phyloP scores from a whole-genome alignment of 2,329 filamentous ascomycete genomes.

The Coniochaeta sp. region DNA sequence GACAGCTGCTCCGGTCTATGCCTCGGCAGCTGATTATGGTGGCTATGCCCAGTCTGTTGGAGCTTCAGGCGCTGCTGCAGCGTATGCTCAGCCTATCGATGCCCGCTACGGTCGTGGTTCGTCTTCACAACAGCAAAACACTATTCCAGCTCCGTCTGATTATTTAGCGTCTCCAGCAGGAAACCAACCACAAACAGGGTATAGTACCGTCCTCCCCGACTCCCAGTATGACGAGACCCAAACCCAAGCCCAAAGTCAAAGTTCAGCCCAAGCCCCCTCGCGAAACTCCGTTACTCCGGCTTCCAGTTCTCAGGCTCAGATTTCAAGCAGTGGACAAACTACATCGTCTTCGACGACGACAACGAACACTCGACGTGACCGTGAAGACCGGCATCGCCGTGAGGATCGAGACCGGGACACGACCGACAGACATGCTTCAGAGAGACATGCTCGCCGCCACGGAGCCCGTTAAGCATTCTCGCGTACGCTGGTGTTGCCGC shows the following conservation, averaged over 20 bases:
- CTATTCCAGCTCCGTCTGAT: constrained; percentile 28
- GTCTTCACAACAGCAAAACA: constrained; percentile 29
- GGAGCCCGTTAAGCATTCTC: constrained; percentile 10
- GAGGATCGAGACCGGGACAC: constrained; percentile 25
- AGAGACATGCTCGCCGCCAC: constrained; percentile 13
- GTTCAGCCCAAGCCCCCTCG: constrained; percentile 15
- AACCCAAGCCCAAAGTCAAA: constrained; percentile 8
- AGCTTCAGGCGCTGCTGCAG: constrained; percentile 10
- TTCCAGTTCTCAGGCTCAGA: constrained; percentile 25
- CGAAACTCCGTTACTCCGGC: constrained; percentile 28
- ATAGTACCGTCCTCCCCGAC: constrained; percentile 32
- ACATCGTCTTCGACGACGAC: constrained; percentile 4
- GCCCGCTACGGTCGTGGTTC: constrained; percentile 54
- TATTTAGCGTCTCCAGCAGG: constrained; percentile 47
- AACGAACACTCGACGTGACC: constrained; percentile 25
- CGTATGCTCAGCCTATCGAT: constrained; percentile 33
- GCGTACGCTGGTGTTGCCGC: neutral
- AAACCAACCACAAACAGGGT: constrained; percentile 27
- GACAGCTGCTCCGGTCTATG: constrained; percentile 18
- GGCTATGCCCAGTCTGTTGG: constrained; percentile 19
- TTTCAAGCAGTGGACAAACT: constrained; percentile 25
- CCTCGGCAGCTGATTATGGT: constrained; percentile 16
- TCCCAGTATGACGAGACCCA: constrained; percentile 45
- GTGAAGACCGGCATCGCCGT: constrained; percentile 24
- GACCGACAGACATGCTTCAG: constrained; percentile 15